Base-by-base conservation (phyloP, 805 yeast species). In the Teunomyces kruisii region DNA sequence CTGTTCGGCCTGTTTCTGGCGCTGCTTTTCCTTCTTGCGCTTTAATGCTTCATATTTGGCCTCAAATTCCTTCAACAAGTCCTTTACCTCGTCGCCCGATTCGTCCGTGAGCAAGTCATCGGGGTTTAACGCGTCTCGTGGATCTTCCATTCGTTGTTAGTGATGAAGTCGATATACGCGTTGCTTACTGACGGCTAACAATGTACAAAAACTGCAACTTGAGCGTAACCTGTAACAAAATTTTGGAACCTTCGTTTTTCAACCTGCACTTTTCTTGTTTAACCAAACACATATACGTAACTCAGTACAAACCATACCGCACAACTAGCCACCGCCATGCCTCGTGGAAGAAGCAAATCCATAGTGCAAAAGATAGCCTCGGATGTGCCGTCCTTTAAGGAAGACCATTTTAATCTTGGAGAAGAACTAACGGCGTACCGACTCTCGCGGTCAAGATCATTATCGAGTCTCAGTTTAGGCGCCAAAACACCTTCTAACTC, bases 301-400 rank as follows among this genome's bases (percentile, higher is more conserved):
- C n/a, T n/a, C n/a, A n/a, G 22, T 4, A 19, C 22, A 19, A 19
- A 3, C 22, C n/a, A n/a, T n/a, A 10, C 19, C n/a, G n/a, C 38
- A 12, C 27, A 35, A 22, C 26, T 7, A 6, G 6, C 4, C 10
- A 12, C 15, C 17, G 19, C 12, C 13, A 71, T 70, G 76, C 49
- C 68, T 40, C 65, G 82, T 48, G 70, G 74, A 6, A 69, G 89
- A 56, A 74, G 83, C 44, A 75, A 78, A 47, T 83, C 90, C 2
- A 76, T 83, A 48, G 88, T 84, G 1, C 80, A 80, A 41, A 64
- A 69, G 26, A 81, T 84, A 39, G 89, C 89, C 0, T 61, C 74
- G 36, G 78, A 75, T 29, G 70, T 74, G 8, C 82, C 83, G 15
- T 31, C 57, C 1, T 63, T 64, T 15, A 50, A 60, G 2, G 70